Percentiles rank a stretch among this genome's conserved stretches.
Conservation (phyloP, 2,329 filamentous ascomycete species). For the Cladophialophora carrionii region DNA sequence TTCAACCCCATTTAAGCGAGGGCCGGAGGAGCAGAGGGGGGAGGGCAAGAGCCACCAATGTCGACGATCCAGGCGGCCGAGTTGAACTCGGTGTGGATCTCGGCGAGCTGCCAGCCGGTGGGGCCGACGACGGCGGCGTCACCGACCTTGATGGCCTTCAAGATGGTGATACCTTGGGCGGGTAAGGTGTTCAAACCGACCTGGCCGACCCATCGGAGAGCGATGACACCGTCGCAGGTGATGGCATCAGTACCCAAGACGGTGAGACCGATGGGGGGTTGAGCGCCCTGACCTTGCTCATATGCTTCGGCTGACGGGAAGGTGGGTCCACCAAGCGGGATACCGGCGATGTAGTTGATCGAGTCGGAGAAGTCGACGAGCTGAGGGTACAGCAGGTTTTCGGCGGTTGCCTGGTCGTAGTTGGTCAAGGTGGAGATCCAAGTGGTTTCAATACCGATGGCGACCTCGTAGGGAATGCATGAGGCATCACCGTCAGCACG, state of each 20-base stretch:
- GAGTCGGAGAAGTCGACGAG: conserved; percentile 45
- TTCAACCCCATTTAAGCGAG: neutral
- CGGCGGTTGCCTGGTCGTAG: conserved; percentile 29
- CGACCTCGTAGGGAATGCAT: conserved; percentile 32
- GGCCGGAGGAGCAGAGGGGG: conserved; percentile 16
- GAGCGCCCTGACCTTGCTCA: conserved; percentile 39
- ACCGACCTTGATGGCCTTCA: conserved; percentile 34
- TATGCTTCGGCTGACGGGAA: conserved; percentile 43
- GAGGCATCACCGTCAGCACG: conserved; percentile 5
- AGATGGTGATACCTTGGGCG: conserved; percentile 43
- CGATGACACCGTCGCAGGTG: conserved; percentile 41
- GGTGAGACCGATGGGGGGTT: conserved; percentile 41
- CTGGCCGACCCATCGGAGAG: conserved; percentile 43
- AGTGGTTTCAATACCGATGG: conserved; percentile 26
- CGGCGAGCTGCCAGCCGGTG: conserved; percentile 41
- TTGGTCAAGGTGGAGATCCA: conserved; percentile 33
- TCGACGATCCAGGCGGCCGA: conserved; percentile 34
- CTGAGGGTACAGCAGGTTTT: conserved; percentile 36
- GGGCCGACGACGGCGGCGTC: conserved; percentile 25
- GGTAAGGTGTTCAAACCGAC: conserved; percentile 28
- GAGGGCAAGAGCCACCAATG: conserved; percentile 32
- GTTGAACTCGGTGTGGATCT: conserved; percentile 46
- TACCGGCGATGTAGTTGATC: conserved; percentile 37
- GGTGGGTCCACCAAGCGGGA: conserved; percentile 42
- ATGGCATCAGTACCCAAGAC: conserved; percentile 40